Conservation (phyloP, 768 basidiomycete species). For the Peribolospora baueri region DNA sequence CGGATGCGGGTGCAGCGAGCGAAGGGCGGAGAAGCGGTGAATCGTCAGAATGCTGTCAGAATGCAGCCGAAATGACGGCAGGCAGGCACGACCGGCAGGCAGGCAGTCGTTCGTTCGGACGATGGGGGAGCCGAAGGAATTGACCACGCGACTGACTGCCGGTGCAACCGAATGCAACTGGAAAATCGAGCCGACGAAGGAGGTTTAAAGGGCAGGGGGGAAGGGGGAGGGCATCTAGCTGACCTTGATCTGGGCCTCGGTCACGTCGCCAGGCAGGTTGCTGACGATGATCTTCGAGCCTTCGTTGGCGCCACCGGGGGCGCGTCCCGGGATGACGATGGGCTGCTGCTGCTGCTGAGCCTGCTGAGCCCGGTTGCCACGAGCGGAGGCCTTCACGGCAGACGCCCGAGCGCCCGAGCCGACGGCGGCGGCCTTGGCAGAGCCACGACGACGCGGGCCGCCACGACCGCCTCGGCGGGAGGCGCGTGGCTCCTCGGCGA, state of each 20-base stretch:
- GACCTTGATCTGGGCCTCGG: slow-evolving; percentile 80
- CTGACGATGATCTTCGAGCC: slow-evolving; percentile 69
- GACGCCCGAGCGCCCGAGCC: no score
- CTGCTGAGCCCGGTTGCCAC: not conserved
- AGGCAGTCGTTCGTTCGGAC: no score
- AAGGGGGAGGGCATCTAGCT: slow-evolving; percentile 14
- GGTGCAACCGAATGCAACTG: not conserved
- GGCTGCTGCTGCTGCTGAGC: not conserved
- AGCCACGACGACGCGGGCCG: not conserved
- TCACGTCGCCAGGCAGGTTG: slow-evolving; percentile 78
- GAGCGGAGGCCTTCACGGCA: no score
- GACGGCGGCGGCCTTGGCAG: not conserved
- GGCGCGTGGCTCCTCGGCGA: slow-evolving; percentile 6
- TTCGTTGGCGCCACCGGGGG: not conserved
- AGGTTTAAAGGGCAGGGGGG: no score
- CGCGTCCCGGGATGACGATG: not conserved
- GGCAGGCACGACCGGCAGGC: no score
- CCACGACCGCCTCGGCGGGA: slow-evolving; percentile 4
- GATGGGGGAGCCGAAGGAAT: no score
- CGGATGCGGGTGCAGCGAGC: not conserved
- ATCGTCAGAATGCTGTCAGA: not conserved
- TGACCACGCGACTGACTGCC: no score
- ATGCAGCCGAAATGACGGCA: no score
- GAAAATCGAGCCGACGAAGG: not conserved
- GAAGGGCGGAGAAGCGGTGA: not conserved